A percentile compares a stretch with the other conserved stretches of the same genome.
phyloP scores from a whole-genome alignment of 345 rosid species.

The Pistacia vera region DNA sequence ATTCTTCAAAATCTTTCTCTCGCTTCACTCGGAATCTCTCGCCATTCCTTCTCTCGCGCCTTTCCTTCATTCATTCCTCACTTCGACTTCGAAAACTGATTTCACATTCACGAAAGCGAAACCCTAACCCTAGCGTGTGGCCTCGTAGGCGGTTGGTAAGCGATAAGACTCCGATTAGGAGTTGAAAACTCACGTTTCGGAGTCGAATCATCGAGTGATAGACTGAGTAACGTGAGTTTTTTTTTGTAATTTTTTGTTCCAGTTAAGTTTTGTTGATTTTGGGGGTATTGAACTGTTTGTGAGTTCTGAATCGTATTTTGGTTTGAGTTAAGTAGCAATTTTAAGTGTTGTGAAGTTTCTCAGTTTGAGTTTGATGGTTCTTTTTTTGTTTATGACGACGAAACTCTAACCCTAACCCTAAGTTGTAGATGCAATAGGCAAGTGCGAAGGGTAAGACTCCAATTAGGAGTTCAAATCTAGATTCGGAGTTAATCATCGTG shows the following conservation, averaged over 20 bases:
- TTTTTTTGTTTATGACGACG: no score
- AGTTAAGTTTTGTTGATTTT: neutral
- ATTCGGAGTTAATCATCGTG: no score
- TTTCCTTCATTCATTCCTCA: neutral
- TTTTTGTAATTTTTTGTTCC: neutral
- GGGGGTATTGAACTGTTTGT: neutral
- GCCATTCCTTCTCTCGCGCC: neutral
- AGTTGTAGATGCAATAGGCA: no score
- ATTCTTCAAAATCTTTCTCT: neutral
- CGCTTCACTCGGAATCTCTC: neutral
- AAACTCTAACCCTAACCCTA: no score
- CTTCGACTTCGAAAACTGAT: neutral
- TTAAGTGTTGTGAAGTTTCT: no score
- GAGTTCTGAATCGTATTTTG: neutral
- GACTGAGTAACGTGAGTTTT: neutral
- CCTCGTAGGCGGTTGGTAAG: neutral
- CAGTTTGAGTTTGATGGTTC: no score
- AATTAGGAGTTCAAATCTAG: no score
- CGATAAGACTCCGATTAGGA: neutral
- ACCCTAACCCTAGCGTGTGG: constrained; percentile 10
- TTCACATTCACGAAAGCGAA: neutral
- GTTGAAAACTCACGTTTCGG: neutral
- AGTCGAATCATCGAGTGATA: neutral
- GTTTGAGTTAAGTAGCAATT: no score
- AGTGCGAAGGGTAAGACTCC: no score